A percentile compares a stretch with the other conserved stretches of the same genome.
Conservation (phyloP, 2,329 filamentous ascomycete species). For the Gremmenia infestans region DNA sequence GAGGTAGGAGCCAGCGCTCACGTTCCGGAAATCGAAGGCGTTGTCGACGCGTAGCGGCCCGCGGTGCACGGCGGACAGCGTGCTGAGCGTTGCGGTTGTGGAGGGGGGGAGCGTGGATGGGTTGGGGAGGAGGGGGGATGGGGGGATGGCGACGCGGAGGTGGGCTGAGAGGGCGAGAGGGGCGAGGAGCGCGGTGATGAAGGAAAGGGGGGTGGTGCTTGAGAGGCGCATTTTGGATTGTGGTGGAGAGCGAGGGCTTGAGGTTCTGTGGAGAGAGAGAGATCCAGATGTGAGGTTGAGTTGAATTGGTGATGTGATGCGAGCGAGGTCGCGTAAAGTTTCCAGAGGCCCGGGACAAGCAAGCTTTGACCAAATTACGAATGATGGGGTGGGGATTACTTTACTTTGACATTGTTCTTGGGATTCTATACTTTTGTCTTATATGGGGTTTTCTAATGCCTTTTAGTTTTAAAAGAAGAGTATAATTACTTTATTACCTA, state of each 20-base stretch:
- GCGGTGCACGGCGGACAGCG: slow-evolving; percentile 42
- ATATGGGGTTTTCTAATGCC: not conserved
- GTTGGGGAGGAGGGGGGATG: slow-evolving; percentile 24
- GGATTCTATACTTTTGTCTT: not conserved
- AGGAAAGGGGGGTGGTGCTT: slow-evolving; percentile 24
- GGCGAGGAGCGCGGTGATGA: slow-evolving; percentile 29
- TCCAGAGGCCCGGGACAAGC: not conserved
- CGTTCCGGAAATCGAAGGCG: slow-evolving; percentile 70
- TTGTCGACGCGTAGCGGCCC: slow-evolving; percentile 64
- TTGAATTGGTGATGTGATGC: not conserved
- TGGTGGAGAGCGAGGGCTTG: not conserved
- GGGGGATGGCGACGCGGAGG: slow-evolving; percentile 24
- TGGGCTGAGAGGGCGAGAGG: slow-evolving; percentile 33
- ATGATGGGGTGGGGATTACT: not conserved
- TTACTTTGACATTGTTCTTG: not conserved
- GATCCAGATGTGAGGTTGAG: not conserved
- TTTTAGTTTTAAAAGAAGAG: not conserved
- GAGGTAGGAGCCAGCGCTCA: slow-evolving; percentile 71
- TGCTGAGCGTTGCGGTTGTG: slow-evolving; percentile 63
- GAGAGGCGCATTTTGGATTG: slow-evolving; percentile 34
- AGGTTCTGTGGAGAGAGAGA: not conserved
- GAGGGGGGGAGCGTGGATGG: slow-evolving; percentile 46
- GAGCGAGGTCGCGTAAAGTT: not conserved
- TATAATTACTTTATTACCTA: not conserved
- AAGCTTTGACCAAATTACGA: not conserved